phyloP scores from a whole-genome alignment of 345 rosid species.

The thale cress (Arabidopsis thaliana) region TAIR10.1 NC_003076.8:15565001-15565500 shows the following conservation, averaged over 20 bases:
- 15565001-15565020: neutral
- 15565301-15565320: constrained; percentile 21
- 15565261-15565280: constrained; percentile 60
- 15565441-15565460: constrained; percentile 4
- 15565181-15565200: constrained; percentile 89
- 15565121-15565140: constrained; percentile 92
- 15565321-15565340: constrained; percentile 9
- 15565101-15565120: constrained; percentile 97
- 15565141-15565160: constrained; percentile 99
- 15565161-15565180: constrained; percentile 98
- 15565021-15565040: neutral
- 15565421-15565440: constrained; percentile 1
- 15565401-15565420: neutral
- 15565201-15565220: constrained; percentile 91
- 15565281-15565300: constrained; percentile 22
- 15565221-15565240: constrained; percentile 88
- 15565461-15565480: neutral
- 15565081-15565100: constrained; percentile 31
- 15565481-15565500: neutral
- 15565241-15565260: constrained; percentile 87
- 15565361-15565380: constrained; percentile 16
- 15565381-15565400: neutral
- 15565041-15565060: constrained; percentile 4
- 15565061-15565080: neutral
- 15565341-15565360: constrained; percentile 2